A percentile compares a stretch with the other conserved stretches of the same genome.
These are phyloP conservation scores for Calophaca sinica DNA, from an alignment of 306 rosid species.

Conservation along the genomic window DNA sequence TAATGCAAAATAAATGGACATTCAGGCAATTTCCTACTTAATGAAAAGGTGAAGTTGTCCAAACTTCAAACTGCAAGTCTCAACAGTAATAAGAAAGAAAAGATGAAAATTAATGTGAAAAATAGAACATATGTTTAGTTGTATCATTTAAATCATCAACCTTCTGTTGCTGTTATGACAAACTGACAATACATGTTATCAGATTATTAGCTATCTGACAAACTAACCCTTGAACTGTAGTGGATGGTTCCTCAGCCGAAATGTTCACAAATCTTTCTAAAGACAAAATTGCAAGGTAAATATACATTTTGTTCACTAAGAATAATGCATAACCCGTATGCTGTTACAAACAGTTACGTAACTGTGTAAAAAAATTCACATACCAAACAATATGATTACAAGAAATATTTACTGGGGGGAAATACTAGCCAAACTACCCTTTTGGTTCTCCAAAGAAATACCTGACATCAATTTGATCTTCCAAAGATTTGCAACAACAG, in stretches of 20 bases:
- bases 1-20: constrained; percentile 6
- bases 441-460: not conserved
- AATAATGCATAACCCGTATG: constrained; percentile 12
- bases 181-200: too few species aligned
- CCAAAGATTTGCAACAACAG: constrained; percentile 11
- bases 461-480: not conserved
- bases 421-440: not conserved
- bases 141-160: too few species aligned
- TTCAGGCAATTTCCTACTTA: constrained; percentile 18
- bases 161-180: too few species aligned
- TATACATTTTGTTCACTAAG: not conserved
- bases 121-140: too few species aligned
- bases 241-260: constrained; percentile 8
- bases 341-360: not conserved
- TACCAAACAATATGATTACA: not conserved
- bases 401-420: not conserved
- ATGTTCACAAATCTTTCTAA: constrained; percentile 5
- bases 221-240: not conserved
- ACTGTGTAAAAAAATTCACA: not conserved
- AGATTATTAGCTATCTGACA: too few species aligned
- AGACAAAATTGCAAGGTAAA: constrained; percentile 19
- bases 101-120: not conserved
- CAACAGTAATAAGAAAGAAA: constrained; percentile 1
- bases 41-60: not conserved
- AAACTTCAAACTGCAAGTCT: not conserved